Evolutionary conservation across 78 protist species (phyloP), one percentile per base, ranked within the genome.

Genomic region (Chrysochromulina parva): DNA sequence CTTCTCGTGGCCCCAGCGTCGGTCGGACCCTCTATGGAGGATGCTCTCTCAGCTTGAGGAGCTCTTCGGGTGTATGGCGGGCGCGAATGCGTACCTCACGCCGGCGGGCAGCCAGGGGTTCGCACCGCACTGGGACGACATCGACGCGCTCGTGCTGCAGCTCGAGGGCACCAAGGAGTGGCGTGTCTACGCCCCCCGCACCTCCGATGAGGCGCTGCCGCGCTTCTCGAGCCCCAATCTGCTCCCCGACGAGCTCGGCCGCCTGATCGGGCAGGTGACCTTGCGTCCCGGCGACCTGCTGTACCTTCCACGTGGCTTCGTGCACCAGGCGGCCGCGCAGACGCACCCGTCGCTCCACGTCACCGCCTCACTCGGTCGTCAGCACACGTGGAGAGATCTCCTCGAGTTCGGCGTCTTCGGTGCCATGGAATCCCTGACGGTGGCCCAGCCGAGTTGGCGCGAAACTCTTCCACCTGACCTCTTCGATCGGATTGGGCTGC

Each of bases 101-200:
- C 99, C 99, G 73, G 81, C 95, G 14, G 91, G 93, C 38, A 73
- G 92, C 38, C 97, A 89, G 60, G 96, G 98, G 22, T 95, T 97
- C 26, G 98, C 98, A 20, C 98, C 98, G 67, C 98, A 97, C 96
- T 96, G 92, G 89, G 98, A 97, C 87, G 98, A 97, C 89, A 95
- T 97, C 1, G 98, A 97, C 54, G 98, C 90, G 9, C 96, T 96
- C 80, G 90, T 97, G 53, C 65, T 96, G 73, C 98, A 97, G 91
- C 59, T 96, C n/a, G 97, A 94, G 59, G 98, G 98, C 53, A 81
- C 84, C 58, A 97, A 97, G 88, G 73, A 16, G 20, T 97, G 98
- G 98, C 54, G 89, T 28, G 69, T 97, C 19, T 85, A 97, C 91
- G 38, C 54, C 6, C 91, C 97, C 16, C 47, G 20, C 26, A 3